Evolutionary conservation across 371 early-diverging fungal species (phyloP), one percentile per base, ranked within the genome.

Genomic region (Mortierella polycephala): DNA sequence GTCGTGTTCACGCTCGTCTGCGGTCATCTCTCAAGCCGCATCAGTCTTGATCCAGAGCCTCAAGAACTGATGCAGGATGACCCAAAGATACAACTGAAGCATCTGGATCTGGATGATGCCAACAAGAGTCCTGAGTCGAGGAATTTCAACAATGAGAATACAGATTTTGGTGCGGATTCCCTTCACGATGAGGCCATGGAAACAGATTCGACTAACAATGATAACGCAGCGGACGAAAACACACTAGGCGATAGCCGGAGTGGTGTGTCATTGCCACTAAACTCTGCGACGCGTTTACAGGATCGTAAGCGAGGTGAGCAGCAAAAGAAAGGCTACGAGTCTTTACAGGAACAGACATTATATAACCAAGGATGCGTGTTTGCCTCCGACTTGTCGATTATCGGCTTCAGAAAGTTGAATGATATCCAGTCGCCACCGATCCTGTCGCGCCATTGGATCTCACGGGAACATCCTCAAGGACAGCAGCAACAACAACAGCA

Each of bases 1-100:
- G 30, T 30, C 30, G 46, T 57, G 6, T 79, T 64, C 50, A 69
- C 69, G 20, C 73, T 79, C 12, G 70, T 79, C 63, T 79, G 80
- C 21, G 80, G 80, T 11, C 80, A 79, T 66, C 73, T 79, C 52
- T 69, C 80, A 37, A 72, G 69, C 11, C 73, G 62, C 50, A 64
- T 79, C 42, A 12, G 44, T 21, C 64, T 79, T 16, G 40, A 58
- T 56, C 80, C 80, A 2, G 73, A 79, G 54, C 80, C 80, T 18
- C 67, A 59, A 20, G 53, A 54, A 30, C 16, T 20, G 5, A 40
- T 18, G 0, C 46, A 56, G 20, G 46, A 71, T 55, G 63, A 40
- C 20, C 40, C 45, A 1, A 42, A 63, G 41, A 21, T 13, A 7
- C 54, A 50, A 16, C 54, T 39, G 4, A 37, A 68, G 46, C 60